Base-by-base conservation (phyloP, 2,329 filamentous ascomycete species). In the Geosmithia flava region DNA sequence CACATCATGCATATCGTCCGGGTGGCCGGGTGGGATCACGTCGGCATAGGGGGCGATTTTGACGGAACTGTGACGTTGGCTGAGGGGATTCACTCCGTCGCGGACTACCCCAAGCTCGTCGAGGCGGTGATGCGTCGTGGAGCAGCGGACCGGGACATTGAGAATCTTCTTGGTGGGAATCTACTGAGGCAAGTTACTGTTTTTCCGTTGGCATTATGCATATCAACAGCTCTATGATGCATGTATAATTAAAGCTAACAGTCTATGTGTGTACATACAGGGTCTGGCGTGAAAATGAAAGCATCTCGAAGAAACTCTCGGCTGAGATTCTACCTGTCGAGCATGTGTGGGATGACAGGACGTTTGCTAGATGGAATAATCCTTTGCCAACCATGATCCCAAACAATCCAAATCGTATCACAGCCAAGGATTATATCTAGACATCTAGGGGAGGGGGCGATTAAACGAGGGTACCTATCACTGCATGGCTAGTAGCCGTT, bases 11-110 rank as follows among this genome's bases (percentile, higher is more conserved):
- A 52, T 33, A 45, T 51, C 15, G 51, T 45, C 6, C 20, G 44
- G 10, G n/a, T 50, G 13, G 41, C 41, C n/a, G 60, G 60, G 17
- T 52, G 48, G 48, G 48, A 53, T 20, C 50, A 47, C 46, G 40
- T 51, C 13, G 52, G 52, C 23, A 49, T 53, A 20, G 52, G 52
- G 7, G 42, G 46, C 1, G 52, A 54, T 37, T 54, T 54, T 44
- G 46, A 49, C 27, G 52, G 52, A 4, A 54, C 49, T 1, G 44
- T 47, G 8, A 48, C 43, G 1, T 20, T 52, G 16, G 45, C 50
- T 2, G 52, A 48, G 33, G 53, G 51, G 23, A 49, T 54, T 19
- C 47, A 29, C n/a, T 44, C 40, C 8, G 52, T 52, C 15, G 44
- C 49, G 19, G 47, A 52, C 15, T 54, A 51, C 33, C 51, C 51